phyloP scores from a whole-genome alignment of 306 rosid species.

The Quillaja saponaria region DNA sequence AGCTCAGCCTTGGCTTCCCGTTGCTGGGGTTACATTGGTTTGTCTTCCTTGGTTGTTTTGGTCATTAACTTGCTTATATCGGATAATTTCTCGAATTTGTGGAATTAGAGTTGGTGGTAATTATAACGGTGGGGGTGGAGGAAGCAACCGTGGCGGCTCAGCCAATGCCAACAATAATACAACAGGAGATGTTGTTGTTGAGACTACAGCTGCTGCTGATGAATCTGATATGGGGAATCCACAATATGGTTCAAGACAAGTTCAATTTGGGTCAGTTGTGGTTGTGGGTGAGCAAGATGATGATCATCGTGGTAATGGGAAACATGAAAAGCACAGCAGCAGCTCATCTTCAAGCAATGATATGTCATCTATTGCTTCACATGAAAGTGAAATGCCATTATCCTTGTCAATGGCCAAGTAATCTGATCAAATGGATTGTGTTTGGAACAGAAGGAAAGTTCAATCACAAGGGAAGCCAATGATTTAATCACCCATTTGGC shows the following conservation, averaged over 20 bases:
- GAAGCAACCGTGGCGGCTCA: too few relatives aligned
- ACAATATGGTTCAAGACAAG: too few relatives aligned
- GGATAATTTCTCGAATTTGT: slow-evolving; percentile 50
- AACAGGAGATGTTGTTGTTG: slow-evolving; percentile 14
- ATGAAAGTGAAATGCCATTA: slow-evolving; percentile 71
- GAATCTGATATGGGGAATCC: background rate
- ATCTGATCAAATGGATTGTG: too few relatives aligned
- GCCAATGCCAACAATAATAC: background rate
- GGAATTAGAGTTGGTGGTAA: slow-evolving; percentile 39
- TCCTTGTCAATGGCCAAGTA: slow-evolving; percentile 51
- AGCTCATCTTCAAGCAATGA: slow-evolving; percentile 24
- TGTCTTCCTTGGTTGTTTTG: slow-evolving; percentile 86
- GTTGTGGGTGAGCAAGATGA: too few relatives aligned
- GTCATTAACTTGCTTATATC: slow-evolving; percentile 61
- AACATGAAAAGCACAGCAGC: slow-evolving; percentile 14
- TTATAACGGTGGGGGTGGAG: background rate
- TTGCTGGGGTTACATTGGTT: slow-evolving; percentile 56
- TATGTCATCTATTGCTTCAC: slow-evolving; percentile 36
- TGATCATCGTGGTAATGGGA: too few relatives aligned
- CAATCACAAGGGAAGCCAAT: too few relatives aligned
- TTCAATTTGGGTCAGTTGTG: background rate
- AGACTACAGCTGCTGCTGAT: slow-evolving; percentile 13
- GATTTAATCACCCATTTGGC: too few relatives aligned
- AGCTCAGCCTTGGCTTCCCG: slow-evolving; percentile 50
- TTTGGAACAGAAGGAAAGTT: too few relatives aligned